Evolutionary conservation across 129 eudicot species (phyloP).

Genomic region (Arctium minus): DNA sequence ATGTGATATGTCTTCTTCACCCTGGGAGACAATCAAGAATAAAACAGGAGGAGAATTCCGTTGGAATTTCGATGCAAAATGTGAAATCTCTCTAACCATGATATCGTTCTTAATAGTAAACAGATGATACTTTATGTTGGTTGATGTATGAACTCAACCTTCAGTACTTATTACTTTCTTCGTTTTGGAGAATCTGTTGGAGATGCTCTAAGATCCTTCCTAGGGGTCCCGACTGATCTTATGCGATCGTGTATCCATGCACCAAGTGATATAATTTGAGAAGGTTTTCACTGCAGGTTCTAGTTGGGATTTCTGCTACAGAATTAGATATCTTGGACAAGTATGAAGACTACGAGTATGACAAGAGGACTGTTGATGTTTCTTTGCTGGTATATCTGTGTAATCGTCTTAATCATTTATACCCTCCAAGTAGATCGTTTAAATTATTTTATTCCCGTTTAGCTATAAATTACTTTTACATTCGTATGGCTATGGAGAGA

Average conservation of each 20-base stretch:
- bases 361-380: conserved; percentile 63
- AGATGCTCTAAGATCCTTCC: too few relatives aligned
- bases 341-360: conserved; percentile 80
- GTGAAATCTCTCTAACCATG: too few relatives aligned
- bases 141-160: too few relatives aligned
- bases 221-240: too few relatives aligned
- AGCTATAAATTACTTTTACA: background rate
- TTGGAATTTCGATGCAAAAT: too few relatives aligned
- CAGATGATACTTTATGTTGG: too few relatives aligned
- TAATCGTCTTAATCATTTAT: background rate
- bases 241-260: background rate
- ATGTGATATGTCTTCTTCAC: too few relatives aligned
- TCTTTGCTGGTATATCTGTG: conserved; percentile 50
- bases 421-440: background rate
- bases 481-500: background rate
- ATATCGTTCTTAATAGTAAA: too few relatives aligned
- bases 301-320: conserved; percentile 55
- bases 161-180: too few relatives aligned
- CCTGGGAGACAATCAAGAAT: too few relatives aligned
- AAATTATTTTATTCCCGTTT: background rate
- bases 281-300: conserved; percentile 47
- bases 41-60: too few relatives aligned
- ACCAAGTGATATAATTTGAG: background rate
- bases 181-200: too few relatives aligned
- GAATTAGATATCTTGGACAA: conserved; percentile 70